Percentiles rank a stretch among this genome's conserved stretches.
These are phyloP conservation scores for Aspergillus oerlinghausenensis DNA, from an alignment of 2,329 filamentous ascomycete species.

Conservation along the genomic window DNA sequence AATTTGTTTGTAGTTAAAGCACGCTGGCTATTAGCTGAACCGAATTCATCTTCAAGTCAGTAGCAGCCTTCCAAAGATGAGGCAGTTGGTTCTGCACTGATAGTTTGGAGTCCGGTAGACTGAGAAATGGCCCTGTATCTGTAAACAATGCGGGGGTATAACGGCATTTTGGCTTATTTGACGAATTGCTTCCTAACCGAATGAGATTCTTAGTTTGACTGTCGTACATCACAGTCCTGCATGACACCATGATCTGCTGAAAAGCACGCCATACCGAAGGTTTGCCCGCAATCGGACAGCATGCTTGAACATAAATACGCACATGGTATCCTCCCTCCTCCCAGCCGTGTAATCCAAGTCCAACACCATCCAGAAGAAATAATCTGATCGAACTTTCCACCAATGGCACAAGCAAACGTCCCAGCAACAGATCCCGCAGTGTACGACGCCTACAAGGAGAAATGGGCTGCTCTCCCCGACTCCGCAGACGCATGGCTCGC, in stretches of 20 bases:
- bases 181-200: neutral
- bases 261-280: neutral
- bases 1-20: neutral
- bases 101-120: neutral
- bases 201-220: neutral
- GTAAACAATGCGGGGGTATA: neutral
- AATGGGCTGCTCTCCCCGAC: conserved; percentile 33
- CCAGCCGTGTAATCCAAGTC: too few relatives aligned
- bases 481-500: conserved; percentile 44
- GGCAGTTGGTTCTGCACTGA: neutral
- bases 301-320: neutral
- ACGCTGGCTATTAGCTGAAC: neutral
- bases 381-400: neutral
- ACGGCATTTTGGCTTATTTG: neutral
- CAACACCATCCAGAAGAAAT: neutral
- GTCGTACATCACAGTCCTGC: neutral
- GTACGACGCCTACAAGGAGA: conserved; percentile 40
- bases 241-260: neutral
- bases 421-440: conserved; percentile 35
- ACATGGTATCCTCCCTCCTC: neutral
- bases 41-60: neutral
- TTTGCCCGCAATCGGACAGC: neutral
- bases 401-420: conserved; percentile 14
- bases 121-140: neutral
- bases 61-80: neutral